Evolutionary conservation across 495 filamentous ascomycete species (phyloP).

Genomic region (Xylaria cubensis): DNA sequence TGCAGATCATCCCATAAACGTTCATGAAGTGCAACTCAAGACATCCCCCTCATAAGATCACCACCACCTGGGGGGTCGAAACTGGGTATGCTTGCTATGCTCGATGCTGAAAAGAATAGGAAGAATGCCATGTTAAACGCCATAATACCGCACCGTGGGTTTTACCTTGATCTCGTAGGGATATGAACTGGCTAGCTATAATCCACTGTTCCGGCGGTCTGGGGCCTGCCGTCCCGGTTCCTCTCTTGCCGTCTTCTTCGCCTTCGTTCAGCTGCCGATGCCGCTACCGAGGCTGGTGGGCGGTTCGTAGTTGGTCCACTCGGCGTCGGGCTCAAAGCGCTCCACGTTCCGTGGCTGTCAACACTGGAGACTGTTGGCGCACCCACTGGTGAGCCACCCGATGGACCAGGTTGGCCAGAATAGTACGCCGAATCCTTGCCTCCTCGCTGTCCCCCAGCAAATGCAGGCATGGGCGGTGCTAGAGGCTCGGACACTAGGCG

Average conservation of each 20-base stretch:
- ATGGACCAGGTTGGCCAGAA: conserved; percentile 54
- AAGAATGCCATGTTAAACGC: conserved; percentile 36
- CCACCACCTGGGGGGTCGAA: conserved; percentile 2
- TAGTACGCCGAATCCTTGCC: conserved; percentile 63
- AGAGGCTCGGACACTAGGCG: conserved; percentile 46
- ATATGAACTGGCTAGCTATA: conserved; percentile 44
- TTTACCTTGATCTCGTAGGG: conserved; percentile 5
- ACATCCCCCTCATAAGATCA: conserved; percentile 10
- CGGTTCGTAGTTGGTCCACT: conserved; percentile 34
- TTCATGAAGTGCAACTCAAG: conserved; percentile 7
- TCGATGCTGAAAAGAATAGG: conserved; percentile 22
- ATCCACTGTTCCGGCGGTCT: conserved; percentile 47
- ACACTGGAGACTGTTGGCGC: conserved; percentile 52
- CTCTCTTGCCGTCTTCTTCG: conserved; percentile 56
- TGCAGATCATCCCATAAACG: conserved; percentile 3
- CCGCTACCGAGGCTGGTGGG: conserved; percentile 33
- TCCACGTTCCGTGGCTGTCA: conserved; percentile 50
- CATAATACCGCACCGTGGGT: conserved; percentile 39
- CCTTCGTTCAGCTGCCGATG: conserved; percentile 50
- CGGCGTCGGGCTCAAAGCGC: conserved; percentile 46
- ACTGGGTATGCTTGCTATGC: conserved; percentile 24
- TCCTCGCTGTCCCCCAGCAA: conserved; percentile 47
- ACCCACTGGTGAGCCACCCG: conserved; percentile 37
- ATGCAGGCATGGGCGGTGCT: conserved; percentile 55
- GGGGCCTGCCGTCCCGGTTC: conserved; percentile 45